These are phyloP conservation scores for Edaphochlamys debaryana DNA, from an alignment of 139 green algal species.

Conservation along the genomic window DNA sequence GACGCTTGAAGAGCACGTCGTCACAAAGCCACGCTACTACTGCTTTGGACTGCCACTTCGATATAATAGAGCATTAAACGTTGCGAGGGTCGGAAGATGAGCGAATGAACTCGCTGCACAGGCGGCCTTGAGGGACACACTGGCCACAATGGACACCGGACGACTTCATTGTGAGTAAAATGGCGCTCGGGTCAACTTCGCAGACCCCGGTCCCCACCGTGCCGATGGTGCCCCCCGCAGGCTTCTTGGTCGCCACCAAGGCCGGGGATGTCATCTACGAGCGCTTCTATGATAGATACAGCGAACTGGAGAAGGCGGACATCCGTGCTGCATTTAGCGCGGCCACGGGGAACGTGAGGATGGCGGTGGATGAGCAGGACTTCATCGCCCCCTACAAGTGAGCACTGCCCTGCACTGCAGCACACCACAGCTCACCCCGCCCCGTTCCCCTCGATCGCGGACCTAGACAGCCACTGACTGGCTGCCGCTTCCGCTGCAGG, in stretches of 20 bases:
- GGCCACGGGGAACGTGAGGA: slow-evolving; percentile 45
- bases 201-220: too few species aligned
- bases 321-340: slow-evolving; percentile 68
- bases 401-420: background rate
- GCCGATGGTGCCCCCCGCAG: background rate
- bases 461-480: too few species aligned
- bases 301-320: slow-evolving; percentile 78
- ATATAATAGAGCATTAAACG: too few species aligned
- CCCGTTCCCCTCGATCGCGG: too few species aligned
- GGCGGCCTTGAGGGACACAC: too few species aligned
- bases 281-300: slow-evolving; percentile 78
- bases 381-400: slow-evolving; percentile 72
- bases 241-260: slow-evolving; percentile 62
- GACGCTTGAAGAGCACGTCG: too few species aligned
- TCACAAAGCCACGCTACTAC: too few species aligned
- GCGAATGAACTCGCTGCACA: too few species aligned
- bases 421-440: too few species aligned
- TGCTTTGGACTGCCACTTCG: too few species aligned
- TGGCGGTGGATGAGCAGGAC: slow-evolving; percentile 58
- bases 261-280: slow-evolving; percentile 77
- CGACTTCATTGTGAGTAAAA: slow-evolving; percentile 20
- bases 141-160: slow-evolving; percentile 3
- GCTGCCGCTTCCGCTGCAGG: too few species aligned
- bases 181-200: background rate
- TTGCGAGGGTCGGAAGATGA: too few species aligned